phyloP scores from a whole-genome alignment of 768 basidiomycete species.

The Lyophyllum decastes region DNA sequence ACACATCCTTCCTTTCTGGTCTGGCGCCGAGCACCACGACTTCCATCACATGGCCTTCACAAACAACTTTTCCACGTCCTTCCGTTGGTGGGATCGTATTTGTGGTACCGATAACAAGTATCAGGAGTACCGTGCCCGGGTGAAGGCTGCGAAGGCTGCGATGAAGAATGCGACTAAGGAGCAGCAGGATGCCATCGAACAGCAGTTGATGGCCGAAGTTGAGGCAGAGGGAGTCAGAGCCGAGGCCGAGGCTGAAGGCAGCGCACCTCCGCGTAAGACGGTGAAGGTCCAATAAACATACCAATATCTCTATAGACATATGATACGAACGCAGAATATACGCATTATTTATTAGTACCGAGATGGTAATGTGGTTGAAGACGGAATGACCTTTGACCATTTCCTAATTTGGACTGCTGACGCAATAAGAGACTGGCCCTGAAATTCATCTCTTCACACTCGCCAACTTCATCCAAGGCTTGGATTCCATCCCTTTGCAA shows the following conservation, averaged over 20 bases:
- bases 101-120: slow-evolving; percentile 94
- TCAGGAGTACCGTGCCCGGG: slow-evolving; percentile 69
- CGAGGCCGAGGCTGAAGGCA: slow-evolving; percentile 55
- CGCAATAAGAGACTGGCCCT: slow-evolving; percentile 19
- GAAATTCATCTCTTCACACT: slow-evolving; percentile 19
- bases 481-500: slow-evolving; percentile 14
- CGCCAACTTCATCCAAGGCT: slow-evolving; percentile 6
- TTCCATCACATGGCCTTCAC: slow-evolving; percentile 98
- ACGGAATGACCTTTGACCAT: not conserved
- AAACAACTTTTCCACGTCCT: slow-evolving; percentile 92
- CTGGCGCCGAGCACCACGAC: slow-evolving; percentile 96
- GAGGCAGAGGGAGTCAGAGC: slow-evolving; percentile 74
- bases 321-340: not conserved
- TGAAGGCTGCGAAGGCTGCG: slow-evolving; percentile 60
- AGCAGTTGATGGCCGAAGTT: slow-evolving; percentile 64
- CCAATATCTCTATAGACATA: slow-evolving; percentile 1
- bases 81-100: slow-evolving; percentile 90
- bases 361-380: not conserved
- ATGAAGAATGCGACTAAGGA: slow-evolving; percentile 56
- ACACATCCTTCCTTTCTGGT: slow-evolving; percentile 93
- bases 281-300: slow-evolving; percentile 35
- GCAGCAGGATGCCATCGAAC: slow-evolving; percentile 57
- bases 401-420: slow-evolving; percentile 25
- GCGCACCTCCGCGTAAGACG: slow-evolving; percentile 25
- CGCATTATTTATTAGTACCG: not conserved